phyloP scores from a whole-genome alignment of 2,329 filamentous ascomycete species.

The Trichophyton equinum region DNA sequence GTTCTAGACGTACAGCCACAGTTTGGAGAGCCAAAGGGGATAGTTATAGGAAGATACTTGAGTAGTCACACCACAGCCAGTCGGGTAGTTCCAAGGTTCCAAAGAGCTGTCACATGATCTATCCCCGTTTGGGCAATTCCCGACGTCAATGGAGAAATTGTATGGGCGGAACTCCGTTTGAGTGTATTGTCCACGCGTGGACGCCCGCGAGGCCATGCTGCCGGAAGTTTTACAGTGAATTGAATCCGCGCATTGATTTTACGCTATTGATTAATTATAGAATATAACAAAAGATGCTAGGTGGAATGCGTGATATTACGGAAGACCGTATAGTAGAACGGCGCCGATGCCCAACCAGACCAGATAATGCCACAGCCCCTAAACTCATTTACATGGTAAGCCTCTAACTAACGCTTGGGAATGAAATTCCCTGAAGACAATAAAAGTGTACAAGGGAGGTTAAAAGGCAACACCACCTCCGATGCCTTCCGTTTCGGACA shows the following conservation, averaged over 20 bases:
- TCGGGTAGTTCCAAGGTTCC: too few relatives aligned
- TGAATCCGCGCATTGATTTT: too few relatives aligned
- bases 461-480: conserved; percentile 29
- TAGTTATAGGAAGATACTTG: too few relatives aligned
- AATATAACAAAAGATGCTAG: too few relatives aligned
- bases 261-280: too few relatives aligned
- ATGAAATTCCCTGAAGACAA: background rate
- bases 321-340: background rate
- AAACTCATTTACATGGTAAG: background rate
- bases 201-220: too few relatives aligned
- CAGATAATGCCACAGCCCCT: too few relatives aligned
- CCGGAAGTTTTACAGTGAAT: too few relatives aligned
- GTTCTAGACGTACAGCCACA: too few relatives aligned
- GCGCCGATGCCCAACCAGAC: background rate
- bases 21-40: too few relatives aligned
- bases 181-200: background rate
- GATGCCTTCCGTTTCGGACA: conserved; percentile 32
- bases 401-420: background rate
- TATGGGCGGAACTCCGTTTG: background rate
- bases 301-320: background rate
- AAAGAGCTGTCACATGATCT: background rate
- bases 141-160: background rate
- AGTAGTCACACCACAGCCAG: too few relatives aligned
- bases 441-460: background rate
- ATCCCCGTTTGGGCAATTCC: background rate